Base-by-base conservation (phyloP, 148 eudicot genomes). In the Chenopodium berlandieri region DNA sequence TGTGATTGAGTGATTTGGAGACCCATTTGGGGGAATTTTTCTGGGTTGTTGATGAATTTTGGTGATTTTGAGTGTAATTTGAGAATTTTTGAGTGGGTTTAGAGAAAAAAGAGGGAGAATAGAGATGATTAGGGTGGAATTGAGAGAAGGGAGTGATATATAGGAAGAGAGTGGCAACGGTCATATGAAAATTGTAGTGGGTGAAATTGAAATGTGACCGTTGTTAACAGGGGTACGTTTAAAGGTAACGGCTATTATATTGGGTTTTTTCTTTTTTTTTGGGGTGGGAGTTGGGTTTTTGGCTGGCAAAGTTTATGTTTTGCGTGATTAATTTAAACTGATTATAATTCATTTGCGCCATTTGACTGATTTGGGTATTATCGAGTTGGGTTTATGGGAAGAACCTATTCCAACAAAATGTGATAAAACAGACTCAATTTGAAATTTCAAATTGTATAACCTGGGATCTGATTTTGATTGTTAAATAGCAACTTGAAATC, bases 171-270 rank as follows among this genome's bases (percentile, higher is more conserved):
- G 23, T 68, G 67, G 74, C 16, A 81, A 81, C 83, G 83, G 83
- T n/a, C n/a, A 75, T 75, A 78, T 75, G 31, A 23, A 47, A 58
- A 47, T 20, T 70, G 75, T 37, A 37, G 34, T 56, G 8, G 20
- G 16, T 78, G 34, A 10, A 31, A 56, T 1, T 66, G 62, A 68
- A 81, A 81, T 81, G 34, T 74, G 71, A 81, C 83, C 83, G 83
- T 80, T 80, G 77, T 48, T 62, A 4, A 37, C 40, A 9, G 25
- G 75, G 73, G 11, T 10, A 50, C 16, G 19, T 71, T 58, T 71
- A 4, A 64, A 80, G 68, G 37, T 73, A 80, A 80, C 82, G 82
- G 82, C 82, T 60, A 80, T n/a, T n/a, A n/a, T n/a, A n/a, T n/a
- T n/a, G n/a, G n/a, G n/a, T n/a, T n/a, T n/a, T n/a, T n/a, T 16